Conservation (phyloP, 371 early-diverging fungal genomes). For the Paraphysoderma sedebokerense region DNA sequence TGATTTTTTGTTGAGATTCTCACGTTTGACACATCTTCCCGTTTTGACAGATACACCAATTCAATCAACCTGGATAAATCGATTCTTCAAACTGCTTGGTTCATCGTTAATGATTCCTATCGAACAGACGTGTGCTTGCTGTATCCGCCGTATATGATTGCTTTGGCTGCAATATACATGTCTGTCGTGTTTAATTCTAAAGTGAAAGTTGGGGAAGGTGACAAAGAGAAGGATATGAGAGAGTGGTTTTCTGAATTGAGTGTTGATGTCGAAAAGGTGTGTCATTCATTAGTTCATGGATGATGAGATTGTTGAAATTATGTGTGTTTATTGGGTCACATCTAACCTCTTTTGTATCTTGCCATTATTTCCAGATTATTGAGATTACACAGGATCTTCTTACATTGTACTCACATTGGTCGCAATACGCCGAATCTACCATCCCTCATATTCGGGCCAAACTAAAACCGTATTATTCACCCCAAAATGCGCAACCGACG, state of each 20-base stretch:
- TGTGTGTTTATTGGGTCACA: not conserved
- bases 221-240: constrained; percentile 34
- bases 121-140: constrained; percentile 55
- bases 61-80: constrained; percentile 19
- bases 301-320: not conserved
- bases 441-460: too few species aligned
- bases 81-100: constrained; percentile 58
- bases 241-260: constrained; percentile 62
- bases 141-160: constrained; percentile 77
- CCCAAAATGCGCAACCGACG: too few species aligned
- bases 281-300: not conserved
- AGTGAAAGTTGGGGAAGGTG: constrained; percentile 19
- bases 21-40: not conserved
- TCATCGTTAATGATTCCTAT: constrained; percentile 64
- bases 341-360: not conserved
- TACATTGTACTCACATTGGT: constrained; percentile 37
- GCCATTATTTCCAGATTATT: constrained; percentile 8
- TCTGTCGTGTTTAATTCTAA: constrained; percentile 37
- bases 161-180: constrained; percentile 60
- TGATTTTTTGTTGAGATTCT: not conserved
- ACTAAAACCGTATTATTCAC: too few species aligned
- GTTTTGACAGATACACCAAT: constrained; percentile 6
- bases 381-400: constrained; percentile 51
- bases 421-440: too few species aligned
- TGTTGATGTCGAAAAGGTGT: constrained; percentile 42